phyloP scores from a whole-genome alignment of 139 green algal genomes.

The Auxenochlorella pyrenoidosa region DNA sequence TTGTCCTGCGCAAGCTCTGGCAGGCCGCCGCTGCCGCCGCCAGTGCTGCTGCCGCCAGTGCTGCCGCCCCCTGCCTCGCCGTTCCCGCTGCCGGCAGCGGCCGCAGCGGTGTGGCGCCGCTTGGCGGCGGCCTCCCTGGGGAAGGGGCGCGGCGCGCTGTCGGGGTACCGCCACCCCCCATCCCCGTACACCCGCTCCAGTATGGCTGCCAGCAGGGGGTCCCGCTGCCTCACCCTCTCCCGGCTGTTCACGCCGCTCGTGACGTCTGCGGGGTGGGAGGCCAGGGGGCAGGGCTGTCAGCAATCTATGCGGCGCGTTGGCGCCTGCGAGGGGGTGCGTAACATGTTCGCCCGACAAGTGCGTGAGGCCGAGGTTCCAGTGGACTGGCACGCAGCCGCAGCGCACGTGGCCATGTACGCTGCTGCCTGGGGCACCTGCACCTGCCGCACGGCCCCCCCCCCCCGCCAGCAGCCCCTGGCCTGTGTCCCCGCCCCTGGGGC shows the following conservation, averaged over 20 bases:
- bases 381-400: too few species aligned
- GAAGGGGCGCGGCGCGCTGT: conserved; percentile 46
- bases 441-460: too few species aligned
- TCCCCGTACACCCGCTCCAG: conserved; percentile 66
- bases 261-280: conserved; percentile 57
- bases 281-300: too few species aligned
- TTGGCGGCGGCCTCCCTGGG: neutral
- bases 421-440: too few species aligned
- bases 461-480: neutral
- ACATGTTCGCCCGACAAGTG: too few species aligned
- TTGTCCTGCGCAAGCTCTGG: neutral
- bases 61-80: neutral
- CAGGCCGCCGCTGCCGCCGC: neutral
- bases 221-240: conserved; percentile 56
- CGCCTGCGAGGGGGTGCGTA: too few species aligned
- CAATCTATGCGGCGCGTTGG: too few species aligned
- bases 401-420: too few species aligned
- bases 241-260: conserved; percentile 80
- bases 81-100: neutral
- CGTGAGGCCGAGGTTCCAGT: too few species aligned
- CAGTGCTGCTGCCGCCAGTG: neutral
- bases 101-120: neutral
- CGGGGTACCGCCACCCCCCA: conserved; percentile 66
- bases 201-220: conserved; percentile 69
- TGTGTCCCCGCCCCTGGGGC: neutral